A percentile compares a stretch with the other conserved stretches of the same genome.
These are phyloP conservation scores for Tulasnella sp. DNA, from an alignment of 768 basidiomycete species.

Conservation along the genomic window DNA sequence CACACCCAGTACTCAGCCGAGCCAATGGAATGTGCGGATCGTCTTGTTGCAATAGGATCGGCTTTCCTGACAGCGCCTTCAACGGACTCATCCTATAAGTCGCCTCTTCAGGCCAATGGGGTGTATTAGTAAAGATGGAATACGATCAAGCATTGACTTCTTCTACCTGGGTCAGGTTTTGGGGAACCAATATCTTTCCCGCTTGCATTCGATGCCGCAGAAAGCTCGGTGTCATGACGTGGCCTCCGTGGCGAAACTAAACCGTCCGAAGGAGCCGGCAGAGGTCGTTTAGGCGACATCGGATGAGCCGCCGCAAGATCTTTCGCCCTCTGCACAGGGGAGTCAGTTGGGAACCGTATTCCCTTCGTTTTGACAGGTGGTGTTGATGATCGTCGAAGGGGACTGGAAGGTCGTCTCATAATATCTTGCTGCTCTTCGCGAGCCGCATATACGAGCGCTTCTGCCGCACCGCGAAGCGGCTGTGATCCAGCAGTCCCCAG, in stretches of 20 bases:
- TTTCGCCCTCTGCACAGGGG: neutral
- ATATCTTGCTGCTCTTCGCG: neutral
- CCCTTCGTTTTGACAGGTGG: neutral
- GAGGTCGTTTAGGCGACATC: constrained; percentile 6
- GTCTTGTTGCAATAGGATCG: constrained; percentile 32
- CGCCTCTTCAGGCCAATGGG: constrained; percentile 35
- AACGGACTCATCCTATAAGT: constrained; percentile 67
- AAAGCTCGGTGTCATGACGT: neutral
- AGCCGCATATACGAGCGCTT: neutral
- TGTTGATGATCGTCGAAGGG: neutral
- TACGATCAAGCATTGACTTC: constrained; percentile 19
- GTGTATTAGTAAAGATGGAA: neutral
- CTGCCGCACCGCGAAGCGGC: constrained; percentile 5
- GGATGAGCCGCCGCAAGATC: neutral
- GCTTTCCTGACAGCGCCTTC: constrained; percentile 42
- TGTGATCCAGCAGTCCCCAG: neutral
- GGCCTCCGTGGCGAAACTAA: neutral
- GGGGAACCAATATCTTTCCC: constrained; percentile 22
- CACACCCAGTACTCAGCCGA: constrained; percentile 54
- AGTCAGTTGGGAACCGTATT: neutral
- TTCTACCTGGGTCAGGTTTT: constrained; percentile 55
- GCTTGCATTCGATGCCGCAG: neutral
- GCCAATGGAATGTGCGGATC: constrained; percentile 23
- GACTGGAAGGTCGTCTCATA: neutral
- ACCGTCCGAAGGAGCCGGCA: constrained; percentile 2